phyloP scores from a whole-genome alignment of 1,284 basidiomycete genomes.

The Sutorius eximius region DNA sequence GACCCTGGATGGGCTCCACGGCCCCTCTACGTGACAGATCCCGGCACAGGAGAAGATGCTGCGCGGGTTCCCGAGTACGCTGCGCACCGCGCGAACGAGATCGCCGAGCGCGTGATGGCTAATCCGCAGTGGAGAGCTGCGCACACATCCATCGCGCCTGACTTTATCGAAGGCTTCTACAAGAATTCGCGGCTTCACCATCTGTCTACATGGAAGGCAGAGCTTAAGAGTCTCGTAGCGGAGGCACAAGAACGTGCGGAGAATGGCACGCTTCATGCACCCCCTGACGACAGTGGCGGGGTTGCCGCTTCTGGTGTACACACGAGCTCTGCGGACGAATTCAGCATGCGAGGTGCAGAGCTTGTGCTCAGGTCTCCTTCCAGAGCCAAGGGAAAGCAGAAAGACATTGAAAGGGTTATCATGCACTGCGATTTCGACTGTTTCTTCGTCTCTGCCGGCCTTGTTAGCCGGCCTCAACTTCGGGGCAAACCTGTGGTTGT shows the following conservation, averaged over 20 bases:
- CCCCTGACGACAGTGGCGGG: conserved; percentile 5
- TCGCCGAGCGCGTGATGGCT: conserved; percentile 75
- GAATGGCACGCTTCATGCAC: conserved; percentile 24
- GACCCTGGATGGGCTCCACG: conserved; percentile 22
- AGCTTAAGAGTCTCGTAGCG: conserved; percentile 79
- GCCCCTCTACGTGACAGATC: conserved; percentile 45
- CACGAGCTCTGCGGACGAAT: conserved; percentile 24
- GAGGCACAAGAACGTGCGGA: conserved; percentile 77
- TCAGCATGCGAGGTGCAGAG: conserved; percentile 62
- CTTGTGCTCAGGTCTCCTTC: conserved; percentile 48
- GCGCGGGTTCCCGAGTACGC: conserved; percentile 61
- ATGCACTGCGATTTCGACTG: conserved; percentile 98
- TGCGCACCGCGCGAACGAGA: conserved; percentile 60
- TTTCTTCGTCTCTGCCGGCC: conserved; percentile 93
- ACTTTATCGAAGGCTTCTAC: conserved; percentile 90
- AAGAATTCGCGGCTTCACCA: conserved; percentile 91
- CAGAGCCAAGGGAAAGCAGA: conserved; percentile 58
- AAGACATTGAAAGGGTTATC: conserved; percentile 61
- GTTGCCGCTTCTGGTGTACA: conserved; percentile 30
- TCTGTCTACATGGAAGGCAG: conserved; percentile 90
- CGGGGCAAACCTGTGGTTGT: conserved; percentile 90
- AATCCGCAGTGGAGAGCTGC: conserved; percentile 81
- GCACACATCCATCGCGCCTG: conserved; percentile 83
- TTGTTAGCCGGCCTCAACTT: conserved; percentile 75
- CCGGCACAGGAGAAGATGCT: conserved; percentile 41